Evolutionary conservation across 345 rosid species (phyloP), one percentile per base, ranked within the genome.

Genomic region (Reutealis trisperma): DNA sequence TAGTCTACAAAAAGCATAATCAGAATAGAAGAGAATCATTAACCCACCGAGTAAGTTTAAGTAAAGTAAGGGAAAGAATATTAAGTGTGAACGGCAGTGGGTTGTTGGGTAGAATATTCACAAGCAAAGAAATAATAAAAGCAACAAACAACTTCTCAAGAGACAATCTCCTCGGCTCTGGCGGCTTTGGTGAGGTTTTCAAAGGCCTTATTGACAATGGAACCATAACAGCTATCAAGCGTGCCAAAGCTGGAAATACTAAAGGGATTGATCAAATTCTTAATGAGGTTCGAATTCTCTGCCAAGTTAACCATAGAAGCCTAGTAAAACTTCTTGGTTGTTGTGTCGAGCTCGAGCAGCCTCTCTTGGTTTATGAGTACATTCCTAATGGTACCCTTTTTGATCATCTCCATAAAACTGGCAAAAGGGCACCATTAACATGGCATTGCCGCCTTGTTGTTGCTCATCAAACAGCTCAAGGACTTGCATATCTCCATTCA

Each of bases 131-230:
- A 70, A 79, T 88, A 44, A 60, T 42, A 30, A 88, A 75, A 75
- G 86, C 90, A 0, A 86, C 89, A 2, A 25, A 61, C 71, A 80
- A 86, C 78, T 89, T 89, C 86, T 78, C 86, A 70, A 49, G 67
- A 52, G 84, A 82, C 54, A 78, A 83, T 32, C 84, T 87, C 60
- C 59, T 89, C 8, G 92, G 92, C 4, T 22, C 79, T 34, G 89
- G 92, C 9, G 90, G 92, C 25, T 89, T 84, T 15, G 88, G 90
- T 0, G 89, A 87, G 71, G 90, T 89, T 2, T 87, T 78, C 86
- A 85, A 76, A 67, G 90, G 88, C 47, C 45, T 74, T 63, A 78
- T 85, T 34, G 88, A 81, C 0, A 83, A 89, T 58, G 87, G 89
- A 18, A 89, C 85, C 14, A 30, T 74, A 15, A 75, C 83, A 8